These are phyloP conservation scores for Eustoma russellianum DNA, from an alignment of 257 asterid genomes.

Conservation along the genomic window DNA sequence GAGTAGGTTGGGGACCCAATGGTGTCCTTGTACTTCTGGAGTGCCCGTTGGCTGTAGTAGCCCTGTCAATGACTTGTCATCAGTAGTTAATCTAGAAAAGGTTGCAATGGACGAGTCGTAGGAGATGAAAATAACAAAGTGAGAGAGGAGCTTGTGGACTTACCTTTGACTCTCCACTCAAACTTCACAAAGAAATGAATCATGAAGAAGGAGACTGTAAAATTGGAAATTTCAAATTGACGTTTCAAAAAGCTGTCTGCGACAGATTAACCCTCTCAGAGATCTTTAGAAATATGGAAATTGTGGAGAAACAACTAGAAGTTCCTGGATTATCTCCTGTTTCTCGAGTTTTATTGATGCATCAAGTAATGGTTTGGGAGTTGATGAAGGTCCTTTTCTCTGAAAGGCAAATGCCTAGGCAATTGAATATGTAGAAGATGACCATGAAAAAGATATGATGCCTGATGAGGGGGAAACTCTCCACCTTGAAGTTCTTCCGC, in stretches of 20 bases:
- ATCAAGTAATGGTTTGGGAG: constrained; percentile 93
- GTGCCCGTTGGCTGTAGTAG: constrained; percentile 60
- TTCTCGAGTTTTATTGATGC: constrained; percentile 66
- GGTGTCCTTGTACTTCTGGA: constrained; percentile 91
- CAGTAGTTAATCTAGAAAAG: constrained; percentile 75
- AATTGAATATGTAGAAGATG: constrained; percentile 40
- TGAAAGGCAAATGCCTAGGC: constrained; percentile 37
- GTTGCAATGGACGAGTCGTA: constrained; percentile 67
- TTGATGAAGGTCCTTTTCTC: constrained; percentile 85
- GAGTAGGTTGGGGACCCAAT: constrained; percentile 99
- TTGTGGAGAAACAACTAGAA: constrained; percentile 76
- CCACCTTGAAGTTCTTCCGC: constrained; percentile 75
- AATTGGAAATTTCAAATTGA: constrained; percentile 49
- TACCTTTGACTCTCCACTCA: constrained; percentile 67
- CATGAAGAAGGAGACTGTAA: constrained; percentile 51
- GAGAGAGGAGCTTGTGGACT: constrained; percentile 51
- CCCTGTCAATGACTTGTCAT: constrained; percentile 44
- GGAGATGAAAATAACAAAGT: constrained; percentile 58
- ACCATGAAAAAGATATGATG: constrained; percentile 78
- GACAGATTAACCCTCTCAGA: constrained; percentile 60
- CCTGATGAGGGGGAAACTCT: constrained; percentile 45
- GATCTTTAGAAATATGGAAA: constrained; percentile 68
- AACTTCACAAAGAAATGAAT: constrained; percentile 65
- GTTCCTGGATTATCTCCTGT: constrained; percentile 50
- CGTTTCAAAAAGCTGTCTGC: constrained; percentile 67